Conservation (phyloP, 495 filamentous ascomycete species). For the Barbatosphaeria neglecta region DNA sequence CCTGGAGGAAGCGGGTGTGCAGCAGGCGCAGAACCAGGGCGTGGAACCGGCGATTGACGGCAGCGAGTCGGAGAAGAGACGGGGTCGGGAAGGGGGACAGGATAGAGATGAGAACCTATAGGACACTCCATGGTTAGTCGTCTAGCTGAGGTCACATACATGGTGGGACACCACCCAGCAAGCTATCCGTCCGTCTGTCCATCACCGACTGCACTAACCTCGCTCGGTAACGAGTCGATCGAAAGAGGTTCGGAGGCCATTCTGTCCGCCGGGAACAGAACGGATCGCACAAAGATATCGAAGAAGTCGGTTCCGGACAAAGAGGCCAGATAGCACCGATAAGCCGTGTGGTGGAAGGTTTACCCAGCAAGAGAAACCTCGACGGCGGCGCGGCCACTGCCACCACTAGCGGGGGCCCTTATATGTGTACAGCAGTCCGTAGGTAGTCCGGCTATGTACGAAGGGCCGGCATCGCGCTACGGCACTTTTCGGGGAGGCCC, state of each 20-base stretch:
- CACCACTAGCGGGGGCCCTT: no score
- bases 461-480: no score
- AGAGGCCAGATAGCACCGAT: background rate
- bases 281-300: slow-evolving; percentile 10
- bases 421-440: no score
- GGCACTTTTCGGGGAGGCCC: no score
- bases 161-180: no score
- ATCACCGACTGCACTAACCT: slow-evolving; percentile 15
- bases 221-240: slow-evolving; percentile 31
- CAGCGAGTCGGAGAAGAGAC: slow-evolving; percentile 46
- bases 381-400: no score
- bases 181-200: slow-evolving; percentile 1
- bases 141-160: no score
- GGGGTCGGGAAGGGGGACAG: slow-evolving; percentile 48
- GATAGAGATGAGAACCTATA: slow-evolving; percentile 56
- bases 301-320: background rate
- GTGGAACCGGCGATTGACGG: slow-evolving; percentile 56
- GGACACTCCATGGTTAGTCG: slow-evolving; percentile 1
- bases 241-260: slow-evolving; percentile 16
- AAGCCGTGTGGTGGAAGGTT: background rate
- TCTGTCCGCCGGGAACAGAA: slow-evolving; percentile 6
- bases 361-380: background rate
- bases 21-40: slow-evolving; percentile 56
- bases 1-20: slow-evolving; percentile 48
- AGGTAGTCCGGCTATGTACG: no score